phyloP scores from a whole-genome alignment of 345 rosid species.

The Hibiscus trionum region DNA sequence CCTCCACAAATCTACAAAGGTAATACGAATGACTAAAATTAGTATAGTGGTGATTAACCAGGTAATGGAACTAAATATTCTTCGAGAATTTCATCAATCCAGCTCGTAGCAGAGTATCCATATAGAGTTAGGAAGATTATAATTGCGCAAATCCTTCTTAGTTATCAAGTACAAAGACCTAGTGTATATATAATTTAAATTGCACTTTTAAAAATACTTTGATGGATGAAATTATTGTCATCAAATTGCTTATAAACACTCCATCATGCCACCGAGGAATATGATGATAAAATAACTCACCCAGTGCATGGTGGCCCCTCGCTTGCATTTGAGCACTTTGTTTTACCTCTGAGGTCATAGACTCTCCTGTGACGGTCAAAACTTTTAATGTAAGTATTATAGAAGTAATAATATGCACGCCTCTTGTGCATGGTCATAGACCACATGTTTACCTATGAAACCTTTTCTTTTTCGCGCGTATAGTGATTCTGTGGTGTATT shows the following conservation, averaged over 20 bases:
- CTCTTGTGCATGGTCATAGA: constrained; percentile 1
- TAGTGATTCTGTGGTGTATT: constrained; percentile 90
- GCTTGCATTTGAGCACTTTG: constrained; percentile 70
- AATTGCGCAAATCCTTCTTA: neutral
- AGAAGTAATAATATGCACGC: neutral
- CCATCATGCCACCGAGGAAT: neutral
- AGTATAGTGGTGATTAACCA: neutral
- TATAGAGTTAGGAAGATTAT: neutral
- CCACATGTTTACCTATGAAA: constrained; percentile 53
- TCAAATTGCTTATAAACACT: neutral
- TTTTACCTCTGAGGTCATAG: constrained; percentile 71
- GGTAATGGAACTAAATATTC: neutral
- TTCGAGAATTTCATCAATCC: neutral
- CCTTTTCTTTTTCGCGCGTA: constrained; percentile 68
- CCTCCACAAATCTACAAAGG: constrained; percentile 79
- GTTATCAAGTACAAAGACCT: too few species aligned
- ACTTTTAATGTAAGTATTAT: constrained; percentile 13
- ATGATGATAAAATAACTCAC: constrained; percentile 29
- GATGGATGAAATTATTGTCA: neutral
- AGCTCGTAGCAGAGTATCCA: neutral
- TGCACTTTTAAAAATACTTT: neutral
- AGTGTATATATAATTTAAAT: neutral
- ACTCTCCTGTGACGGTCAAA: constrained; percentile 58
- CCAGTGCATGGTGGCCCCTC: constrained; percentile 99
- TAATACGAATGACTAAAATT: constrained; percentile 2